These are phyloP conservation scores for Clarireedia hainanense DNA, from an alignment of 2,329 filamentous ascomycete species.

Conservation along the genomic window DNA sequence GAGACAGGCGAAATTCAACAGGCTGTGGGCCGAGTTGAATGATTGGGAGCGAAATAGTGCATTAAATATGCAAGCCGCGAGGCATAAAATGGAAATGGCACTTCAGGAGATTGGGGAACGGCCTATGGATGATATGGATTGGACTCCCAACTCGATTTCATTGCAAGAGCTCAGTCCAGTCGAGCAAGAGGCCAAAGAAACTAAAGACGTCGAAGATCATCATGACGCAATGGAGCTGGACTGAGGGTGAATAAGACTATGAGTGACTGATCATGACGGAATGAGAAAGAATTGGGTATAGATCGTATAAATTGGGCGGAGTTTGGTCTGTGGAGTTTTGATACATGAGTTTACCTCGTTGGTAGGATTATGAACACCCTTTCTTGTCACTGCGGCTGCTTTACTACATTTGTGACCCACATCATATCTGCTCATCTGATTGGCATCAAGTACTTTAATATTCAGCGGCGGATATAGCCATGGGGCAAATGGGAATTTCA, in stretches of 20 bases:
- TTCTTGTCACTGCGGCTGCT: neutral
- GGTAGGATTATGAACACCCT: slow-evolving; percentile 5
- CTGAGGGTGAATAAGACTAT: neutral
- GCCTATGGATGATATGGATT: slow-evolving; percentile 29
- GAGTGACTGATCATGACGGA: neutral
- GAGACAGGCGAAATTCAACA: slow-evolving; percentile 22
- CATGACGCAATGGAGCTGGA: slow-evolving; percentile 26
- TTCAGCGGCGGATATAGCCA: no score
- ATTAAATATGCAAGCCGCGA: slow-evolving; percentile 15
- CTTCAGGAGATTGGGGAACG: slow-evolving; percentile 24
- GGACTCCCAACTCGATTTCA: slow-evolving; percentile 27
- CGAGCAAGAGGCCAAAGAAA: neutral
- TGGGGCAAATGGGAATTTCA: no score
- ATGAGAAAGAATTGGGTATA: neutral
- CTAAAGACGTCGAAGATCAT: slow-evolving; percentile 5
- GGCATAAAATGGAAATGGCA: slow-evolving; percentile 17
- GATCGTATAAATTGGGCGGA: neutral
- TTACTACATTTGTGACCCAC: neutral
- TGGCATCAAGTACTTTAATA: neutral
- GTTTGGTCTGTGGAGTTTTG: neutral
- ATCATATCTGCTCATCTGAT: neutral
- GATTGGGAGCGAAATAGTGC: slow-evolving; percentile 20
- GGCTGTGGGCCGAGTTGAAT: slow-evolving; percentile 18
- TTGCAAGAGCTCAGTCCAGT: slow-evolving; percentile 19
- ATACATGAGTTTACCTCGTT: neutral